Conservation (phyloP, 768 basidiomycete species). For the Boletus sp. region DNA sequence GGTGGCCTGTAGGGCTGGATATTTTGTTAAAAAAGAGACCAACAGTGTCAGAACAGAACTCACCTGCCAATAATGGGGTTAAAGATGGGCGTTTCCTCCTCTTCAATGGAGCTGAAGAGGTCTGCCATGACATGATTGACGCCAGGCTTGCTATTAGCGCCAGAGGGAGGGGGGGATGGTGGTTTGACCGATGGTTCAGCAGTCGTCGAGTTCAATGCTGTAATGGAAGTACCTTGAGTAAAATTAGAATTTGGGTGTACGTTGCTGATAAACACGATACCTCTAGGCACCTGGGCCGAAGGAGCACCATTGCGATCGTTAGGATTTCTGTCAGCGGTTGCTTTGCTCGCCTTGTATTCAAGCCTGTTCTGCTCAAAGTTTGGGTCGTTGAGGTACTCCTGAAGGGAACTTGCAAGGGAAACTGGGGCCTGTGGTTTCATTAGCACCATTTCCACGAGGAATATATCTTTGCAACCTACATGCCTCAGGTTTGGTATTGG, state of each 20-base stretch:
- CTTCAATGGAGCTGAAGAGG: conserved; percentile 89
- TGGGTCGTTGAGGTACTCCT: conserved; percentile 95
- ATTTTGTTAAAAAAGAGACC: conserved; percentile 11
- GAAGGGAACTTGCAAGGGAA: conserved; percentile 86
- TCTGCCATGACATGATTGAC: conserved; percentile 60
- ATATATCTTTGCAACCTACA: conserved; percentile 39
- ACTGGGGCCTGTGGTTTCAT: conserved; percentile 74
- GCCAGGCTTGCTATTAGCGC: conserved; percentile 33
- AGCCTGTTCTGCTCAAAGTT: conserved; percentile 94
- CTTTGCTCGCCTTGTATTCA: conserved; percentile 87
- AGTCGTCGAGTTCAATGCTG: conserved; percentile 21
- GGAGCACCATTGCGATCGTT: conserved; percentile 9
- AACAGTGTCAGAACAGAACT: background rate
- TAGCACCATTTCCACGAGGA: background rate
- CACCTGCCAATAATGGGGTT: conserved; percentile 60
- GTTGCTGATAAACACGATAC: conserved; percentile 8
- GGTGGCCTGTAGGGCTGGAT: conserved; percentile 45
- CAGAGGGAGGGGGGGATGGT: conserved; percentile 23
- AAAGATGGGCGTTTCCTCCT: conserved; percentile 71
- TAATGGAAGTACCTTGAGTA: conserved; percentile 13
- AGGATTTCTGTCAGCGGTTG: conserved; percentile 47
- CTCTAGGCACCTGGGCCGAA: conserved; percentile 13
- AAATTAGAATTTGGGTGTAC: background rate
- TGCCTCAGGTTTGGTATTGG: conserved; percentile 94
- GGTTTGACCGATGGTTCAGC: conserved; percentile 22